phyloP scores from a whole-genome alignment of 768 basidiomycete genomes.

The Hydnomerulius pinastri region DNA sequence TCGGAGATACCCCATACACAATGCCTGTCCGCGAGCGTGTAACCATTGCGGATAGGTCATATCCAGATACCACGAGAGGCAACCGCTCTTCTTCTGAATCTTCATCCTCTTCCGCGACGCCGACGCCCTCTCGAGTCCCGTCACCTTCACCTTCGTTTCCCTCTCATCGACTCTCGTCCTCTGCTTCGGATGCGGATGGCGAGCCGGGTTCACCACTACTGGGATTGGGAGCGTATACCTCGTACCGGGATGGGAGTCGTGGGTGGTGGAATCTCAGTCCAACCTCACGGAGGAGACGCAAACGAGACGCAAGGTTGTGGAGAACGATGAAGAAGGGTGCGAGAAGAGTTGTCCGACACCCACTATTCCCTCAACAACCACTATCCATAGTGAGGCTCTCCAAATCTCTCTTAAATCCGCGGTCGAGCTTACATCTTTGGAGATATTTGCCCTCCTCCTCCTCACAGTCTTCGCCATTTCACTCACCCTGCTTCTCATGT shows the following conservation, averaged over 20 bases:
- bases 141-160: slow-evolving; percentile 63
- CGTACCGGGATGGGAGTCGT: slow-evolving; percentile 47
- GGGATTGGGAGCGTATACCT: slow-evolving; percentile 30
- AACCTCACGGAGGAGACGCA: slow-evolving; percentile 51
- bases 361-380: slow-evolving; percentile 78
- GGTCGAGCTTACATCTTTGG: slow-evolving; percentile 22
- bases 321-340: slow-evolving; percentile 57
- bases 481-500: slow-evolving; percentile 85
- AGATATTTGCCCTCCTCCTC: slow-evolving; percentile 73
- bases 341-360: slow-evolving; percentile 63
- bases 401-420: neutral
- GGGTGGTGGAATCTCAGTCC: slow-evolving; percentile 55
- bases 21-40: slow-evolving; percentile 9
- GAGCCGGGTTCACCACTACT: slow-evolving; percentile 55
- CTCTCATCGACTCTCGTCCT: slow-evolving; percentile 50
- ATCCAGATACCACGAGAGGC: slow-evolving; percentile 25
- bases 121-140: slow-evolving; percentile 60
- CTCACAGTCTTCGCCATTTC: slow-evolving; percentile 80
- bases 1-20: slow-evolving; percentile 17
- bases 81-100: slow-evolving; percentile 29
- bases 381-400: slow-evolving; percentile 68
- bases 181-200: slow-evolving; percentile 61
- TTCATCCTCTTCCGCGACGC: slow-evolving; percentile 41
- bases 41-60: slow-evolving; percentile 14
- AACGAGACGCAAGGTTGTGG: slow-evolving; percentile 46